Evolutionary conservation across 2,329 filamentous ascomycete genomes (phyloP).

Genomic region (Claviceps cyperi): DNA sequence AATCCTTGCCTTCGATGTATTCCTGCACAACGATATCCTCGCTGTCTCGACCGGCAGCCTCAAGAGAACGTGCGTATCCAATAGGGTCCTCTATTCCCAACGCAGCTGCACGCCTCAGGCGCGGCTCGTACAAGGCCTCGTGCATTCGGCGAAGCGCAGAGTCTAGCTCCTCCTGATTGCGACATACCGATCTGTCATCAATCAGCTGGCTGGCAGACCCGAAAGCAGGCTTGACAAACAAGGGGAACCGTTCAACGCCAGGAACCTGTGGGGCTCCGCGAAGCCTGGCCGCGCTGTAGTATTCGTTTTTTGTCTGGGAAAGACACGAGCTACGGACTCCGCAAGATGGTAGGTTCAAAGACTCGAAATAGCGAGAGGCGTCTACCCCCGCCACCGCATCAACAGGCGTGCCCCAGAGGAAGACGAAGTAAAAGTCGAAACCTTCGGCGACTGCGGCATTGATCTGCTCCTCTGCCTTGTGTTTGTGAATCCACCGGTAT

Average conservation of each 20-base stretch:
- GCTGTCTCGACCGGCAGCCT: neutral
- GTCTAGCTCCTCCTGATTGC: neutral
- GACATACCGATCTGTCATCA: neutral
- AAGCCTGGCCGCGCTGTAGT: neutral
- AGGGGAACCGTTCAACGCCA: neutral
- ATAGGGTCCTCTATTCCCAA: neutral
- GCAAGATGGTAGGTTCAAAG: neutral
- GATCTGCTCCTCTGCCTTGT: neutral
- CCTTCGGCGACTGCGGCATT: neutral
- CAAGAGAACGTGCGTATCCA: neutral
- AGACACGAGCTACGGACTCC: neutral
- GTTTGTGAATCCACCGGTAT: neutral
- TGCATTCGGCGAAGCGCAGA: neutral
- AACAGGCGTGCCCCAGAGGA: neutral
- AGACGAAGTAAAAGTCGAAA: neutral
- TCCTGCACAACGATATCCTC: conserved; percentile 1
- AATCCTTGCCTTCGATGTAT: neutral
- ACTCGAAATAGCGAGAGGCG: neutral
- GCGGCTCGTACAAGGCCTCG: neutral
- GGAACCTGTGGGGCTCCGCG: neutral
- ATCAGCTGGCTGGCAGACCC: conserved; percentile 1
- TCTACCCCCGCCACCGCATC: neutral
- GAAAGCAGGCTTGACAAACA: neutral
- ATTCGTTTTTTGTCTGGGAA: neutral
- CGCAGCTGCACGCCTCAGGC: neutral